Evolutionary conservation across 768 basidiomycete genomes (phyloP), one percentile per base, ranked within the genome.

Genomic region (Phylloporus arenicola): DNA sequence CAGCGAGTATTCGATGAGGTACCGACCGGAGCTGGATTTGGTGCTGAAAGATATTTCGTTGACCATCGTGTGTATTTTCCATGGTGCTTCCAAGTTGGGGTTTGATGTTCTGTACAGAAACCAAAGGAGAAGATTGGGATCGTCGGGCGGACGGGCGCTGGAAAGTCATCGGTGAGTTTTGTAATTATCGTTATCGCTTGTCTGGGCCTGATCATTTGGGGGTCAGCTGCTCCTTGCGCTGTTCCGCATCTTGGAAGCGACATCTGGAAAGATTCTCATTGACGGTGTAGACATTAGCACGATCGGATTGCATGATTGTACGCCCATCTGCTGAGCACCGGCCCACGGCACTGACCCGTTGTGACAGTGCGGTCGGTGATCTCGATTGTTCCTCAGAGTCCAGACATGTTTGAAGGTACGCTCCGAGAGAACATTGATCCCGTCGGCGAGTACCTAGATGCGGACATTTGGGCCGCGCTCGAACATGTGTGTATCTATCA

Each of bases 341-440:
- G 29, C 3, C 9, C 5, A 22, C 19, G 6, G 6, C 16, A 17
- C 43, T 54, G 6, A 60, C 13, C 0, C 19, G 16, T 12, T 4
- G 2, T 27, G 12, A 50, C 43, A 57, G 88, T 92, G 43, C 82
- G 89, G 7, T 85, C 84, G 4, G 76, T 77, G 33, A 82, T 94
- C 51, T 86, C 88, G 3, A 94, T 94, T 62, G 90, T 93, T 14
- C 91, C 91, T 2, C 91, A 94, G 66, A 83, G 72, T 53, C 80
- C 82, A 4, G 83, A 84, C 62, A 60, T 86, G 20, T 85, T 84
- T 54, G 82, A 84, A 61, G 86, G 86, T 5, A 83, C 84, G 1
- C 67, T 92, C 14, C 79, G 91, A 47, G 83, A 92, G 57, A 96
- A 96, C 61, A 86, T 96, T 50, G 94, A 96, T 65, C 94, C 93